These are phyloP conservation scores for Henckelia pumila DNA, from an alignment of 257 asterid species.

Conservation along the genomic window DNA sequence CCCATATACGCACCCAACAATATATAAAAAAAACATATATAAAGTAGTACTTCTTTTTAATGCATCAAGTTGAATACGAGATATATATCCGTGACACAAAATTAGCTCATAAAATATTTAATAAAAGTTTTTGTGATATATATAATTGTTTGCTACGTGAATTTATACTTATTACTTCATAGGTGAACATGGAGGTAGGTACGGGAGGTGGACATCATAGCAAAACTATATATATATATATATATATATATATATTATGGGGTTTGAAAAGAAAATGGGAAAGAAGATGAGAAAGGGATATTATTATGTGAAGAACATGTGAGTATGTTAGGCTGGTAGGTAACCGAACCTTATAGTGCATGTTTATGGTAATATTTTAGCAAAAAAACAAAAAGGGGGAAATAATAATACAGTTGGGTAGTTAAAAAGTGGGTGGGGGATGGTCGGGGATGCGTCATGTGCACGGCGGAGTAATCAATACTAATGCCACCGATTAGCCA, in stretches of 20 bases:
- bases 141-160: too few species aligned
- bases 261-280: neutral
- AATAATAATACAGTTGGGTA: neutral
- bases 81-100: too few species aligned
- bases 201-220: too few species aligned
- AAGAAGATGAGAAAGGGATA: neutral
- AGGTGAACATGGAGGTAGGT: too few species aligned
- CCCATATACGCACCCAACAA: conserved; percentile 7
- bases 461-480: neutral
- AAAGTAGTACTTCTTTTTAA: too few species aligned
- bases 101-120: too few species aligned
- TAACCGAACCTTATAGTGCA: neutral
- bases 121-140: too few species aligned
- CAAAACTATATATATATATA: too few species aligned
- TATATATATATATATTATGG: too few species aligned
- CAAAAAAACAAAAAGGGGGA: neutral
- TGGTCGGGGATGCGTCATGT: neutral
- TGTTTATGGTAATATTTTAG: neutral
- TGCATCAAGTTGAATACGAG: too few species aligned
- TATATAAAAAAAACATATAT: too few species aligned
- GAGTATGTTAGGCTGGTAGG: conserved; percentile 13
- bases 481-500: neutral
- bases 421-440: neutral
- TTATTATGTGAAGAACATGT: neutral
- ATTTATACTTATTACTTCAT: too few species aligned